Evolutionary conservation across 441 rosid species (phyloP).

Genomic region (Geranium incanum): DNA sequence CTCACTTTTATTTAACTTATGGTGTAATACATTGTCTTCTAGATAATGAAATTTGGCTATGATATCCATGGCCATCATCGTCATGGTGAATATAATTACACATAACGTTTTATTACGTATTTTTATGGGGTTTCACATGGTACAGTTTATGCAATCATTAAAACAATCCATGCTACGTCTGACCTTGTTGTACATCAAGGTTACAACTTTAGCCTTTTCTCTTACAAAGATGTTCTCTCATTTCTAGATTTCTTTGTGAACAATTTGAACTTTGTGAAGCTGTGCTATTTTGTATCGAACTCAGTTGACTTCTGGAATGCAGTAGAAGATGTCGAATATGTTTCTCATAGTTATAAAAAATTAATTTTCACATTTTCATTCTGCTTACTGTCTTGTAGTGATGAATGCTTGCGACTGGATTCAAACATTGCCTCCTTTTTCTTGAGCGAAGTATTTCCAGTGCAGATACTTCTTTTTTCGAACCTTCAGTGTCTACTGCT

Average conservation of each 20-base stretch:
- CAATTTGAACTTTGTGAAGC: neutral
- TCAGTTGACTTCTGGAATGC: no score
- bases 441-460: neutral
- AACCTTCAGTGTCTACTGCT: neutral
- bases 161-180: neutral
- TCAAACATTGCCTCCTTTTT: conserved; percentile 1
- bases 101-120: neutral
- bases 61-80: neutral
- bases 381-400: neutral
- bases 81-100: neutral
- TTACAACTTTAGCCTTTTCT: neutral
- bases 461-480: neutral
- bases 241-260: neutral
- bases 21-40: neutral
- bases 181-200: neutral
- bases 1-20: neutral
- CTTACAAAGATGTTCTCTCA: neutral
- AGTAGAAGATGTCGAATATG: neutral
- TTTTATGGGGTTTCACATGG: neutral
- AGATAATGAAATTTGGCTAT: neutral
- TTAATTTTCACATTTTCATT: neutral
- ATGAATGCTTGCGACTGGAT: neutral
- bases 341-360: neutral
- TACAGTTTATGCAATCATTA: neutral
- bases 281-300: neutral